Evolutionary conservation across 202 grass and related monocot genomes (phyloP).

Genomic region (Eragrostis tef): DNA sequence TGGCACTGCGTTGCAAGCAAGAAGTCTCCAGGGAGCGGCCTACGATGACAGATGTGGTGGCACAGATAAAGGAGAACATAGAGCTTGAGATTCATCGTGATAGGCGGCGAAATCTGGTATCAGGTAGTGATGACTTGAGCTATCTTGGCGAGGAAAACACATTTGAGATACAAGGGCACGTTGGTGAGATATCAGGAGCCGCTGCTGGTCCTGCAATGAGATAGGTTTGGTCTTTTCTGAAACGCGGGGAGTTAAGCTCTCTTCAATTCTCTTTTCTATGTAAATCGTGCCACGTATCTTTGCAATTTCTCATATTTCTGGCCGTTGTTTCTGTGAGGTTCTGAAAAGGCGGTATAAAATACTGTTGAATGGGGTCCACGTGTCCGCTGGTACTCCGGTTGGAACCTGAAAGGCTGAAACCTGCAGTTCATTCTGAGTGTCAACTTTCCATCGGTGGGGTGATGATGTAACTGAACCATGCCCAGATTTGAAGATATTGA

Average conservation of each 20-base stretch:
- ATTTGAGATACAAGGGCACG: slow-evolving; percentile 9
- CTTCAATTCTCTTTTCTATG: neutral
- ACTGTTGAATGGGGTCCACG: neutral
- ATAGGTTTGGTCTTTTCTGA: neutral
- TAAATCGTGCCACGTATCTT: neutral
- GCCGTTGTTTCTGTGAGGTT: neutral
- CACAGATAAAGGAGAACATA: slow-evolving; percentile 52
- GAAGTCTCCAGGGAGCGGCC: slow-evolving; percentile 42
- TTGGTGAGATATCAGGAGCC: slow-evolving; percentile 13
- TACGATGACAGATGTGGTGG: slow-evolving; percentile 44
- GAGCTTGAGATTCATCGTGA: slow-evolving; percentile 11
- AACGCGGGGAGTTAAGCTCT: neutral
- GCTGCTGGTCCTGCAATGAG: slow-evolving; percentile 31
- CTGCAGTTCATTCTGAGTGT: too few species aligned
- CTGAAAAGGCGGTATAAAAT: neutral
- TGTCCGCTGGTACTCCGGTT: neutral
- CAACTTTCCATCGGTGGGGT: neutral
- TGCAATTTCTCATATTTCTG: neutral
- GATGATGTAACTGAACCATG: neutral
- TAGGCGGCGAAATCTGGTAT: neutral
- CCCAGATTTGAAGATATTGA: neutral
- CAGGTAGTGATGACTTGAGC: neutral
- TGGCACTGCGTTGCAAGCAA: slow-evolving; percentile 55
- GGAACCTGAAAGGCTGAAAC: neutral
- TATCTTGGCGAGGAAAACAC: neutral